These are phyloP conservation scores for Didymella keratinophila DNA, from an alignment of 2,329 filamentous ascomycete species.

Conservation along the genomic window DNA sequence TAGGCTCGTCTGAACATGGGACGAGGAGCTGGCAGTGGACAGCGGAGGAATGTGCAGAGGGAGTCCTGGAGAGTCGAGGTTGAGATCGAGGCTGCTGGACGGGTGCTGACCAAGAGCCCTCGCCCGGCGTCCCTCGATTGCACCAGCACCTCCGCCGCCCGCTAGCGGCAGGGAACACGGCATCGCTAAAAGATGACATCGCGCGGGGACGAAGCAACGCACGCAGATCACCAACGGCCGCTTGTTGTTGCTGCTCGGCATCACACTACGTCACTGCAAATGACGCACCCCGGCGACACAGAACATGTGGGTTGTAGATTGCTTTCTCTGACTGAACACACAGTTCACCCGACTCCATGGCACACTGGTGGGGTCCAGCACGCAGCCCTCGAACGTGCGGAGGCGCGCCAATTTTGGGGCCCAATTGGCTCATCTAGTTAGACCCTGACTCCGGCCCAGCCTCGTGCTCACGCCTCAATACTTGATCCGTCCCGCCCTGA, in stretches of 20 bases:
- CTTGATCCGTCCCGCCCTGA: neutral
- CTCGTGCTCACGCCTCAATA: slow-evolving; percentile 10
- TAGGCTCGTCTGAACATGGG: slow-evolving; percentile 32
- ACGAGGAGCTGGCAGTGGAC: neutral
- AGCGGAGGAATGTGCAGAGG: slow-evolving; percentile 1
- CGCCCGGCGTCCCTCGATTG: neutral
- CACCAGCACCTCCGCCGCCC: slow-evolving; percentile 11
- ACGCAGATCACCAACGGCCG: slow-evolving; percentile 20
- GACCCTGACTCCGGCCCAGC: slow-evolving; percentile 12
- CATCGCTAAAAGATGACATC: slow-evolving; percentile 14
- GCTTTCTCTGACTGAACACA: slow-evolving; percentile 5
- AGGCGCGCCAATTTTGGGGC: slow-evolving; percentile 1
- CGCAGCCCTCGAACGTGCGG: neutral
- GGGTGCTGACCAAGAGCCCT: slow-evolving; percentile 8
- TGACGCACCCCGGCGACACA: slow-evolving; percentile 10
- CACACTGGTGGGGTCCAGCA: neutral
- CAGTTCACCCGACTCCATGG: slow-evolving; percentile 9
- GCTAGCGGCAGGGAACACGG: slow-evolving; percentile 10
- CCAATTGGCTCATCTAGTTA: slow-evolving; percentile 3
- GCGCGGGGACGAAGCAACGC: slow-evolving; percentile 12
- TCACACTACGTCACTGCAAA: slow-evolving; percentile 14
- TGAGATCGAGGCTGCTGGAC: slow-evolving; percentile 6
- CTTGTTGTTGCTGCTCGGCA: slow-evolving; percentile 16
- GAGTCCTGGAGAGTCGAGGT: neutral
- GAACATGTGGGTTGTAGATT: slow-evolving; percentile 9